phyloP scores from a whole-genome alignment of 208 protist genomes.

The Acanthamoeba healyi region DNA sequence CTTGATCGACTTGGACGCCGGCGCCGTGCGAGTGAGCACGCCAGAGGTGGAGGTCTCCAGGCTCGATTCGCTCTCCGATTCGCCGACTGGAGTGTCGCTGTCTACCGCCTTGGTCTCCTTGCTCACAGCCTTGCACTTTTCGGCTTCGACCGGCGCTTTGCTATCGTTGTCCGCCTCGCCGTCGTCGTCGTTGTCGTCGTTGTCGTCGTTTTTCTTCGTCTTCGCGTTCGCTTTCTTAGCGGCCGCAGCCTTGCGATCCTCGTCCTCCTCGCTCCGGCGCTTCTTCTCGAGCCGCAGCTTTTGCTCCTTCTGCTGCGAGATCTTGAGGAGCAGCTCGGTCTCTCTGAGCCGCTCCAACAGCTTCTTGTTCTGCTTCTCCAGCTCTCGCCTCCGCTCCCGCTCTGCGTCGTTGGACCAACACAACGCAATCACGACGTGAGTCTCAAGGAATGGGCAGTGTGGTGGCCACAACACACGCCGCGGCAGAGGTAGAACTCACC shows the following conservation, averaged over 20 bases:
- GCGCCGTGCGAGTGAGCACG: not conserved
- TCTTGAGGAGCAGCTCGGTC: slow-evolving; percentile 35
- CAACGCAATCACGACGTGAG: not conserved
- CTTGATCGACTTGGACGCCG: not conserved
- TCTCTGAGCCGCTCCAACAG: not conserved
- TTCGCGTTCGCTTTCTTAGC: not conserved
- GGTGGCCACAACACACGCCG: too few species aligned
- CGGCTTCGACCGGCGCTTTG: not conserved
- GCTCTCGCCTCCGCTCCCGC: not conserved
- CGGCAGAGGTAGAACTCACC: not conserved
- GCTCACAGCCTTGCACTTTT: not conserved
- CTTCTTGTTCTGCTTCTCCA: slow-evolving; percentile 37
- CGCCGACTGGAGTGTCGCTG: too few species aligned
- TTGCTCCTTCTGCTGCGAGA: slow-evolving; percentile 14
- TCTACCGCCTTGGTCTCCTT: not conserved
- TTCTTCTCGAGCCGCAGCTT: slow-evolving; percentile 39
- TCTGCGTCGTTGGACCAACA: too few species aligned
- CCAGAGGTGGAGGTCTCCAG: not conserved
- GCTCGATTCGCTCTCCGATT: not conserved
- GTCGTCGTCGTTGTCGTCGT: not conserved
- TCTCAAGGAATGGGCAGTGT: too few species aligned
- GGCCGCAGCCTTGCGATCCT: not conserved
- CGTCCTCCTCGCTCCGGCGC: slow-evolving; percentile 1
- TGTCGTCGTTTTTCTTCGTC: not conserved
- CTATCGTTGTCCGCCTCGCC: not conserved